Evolutionary conservation across 306 rosid genomes (phyloP).

Genomic region (Crataegus laevigata): DNA sequence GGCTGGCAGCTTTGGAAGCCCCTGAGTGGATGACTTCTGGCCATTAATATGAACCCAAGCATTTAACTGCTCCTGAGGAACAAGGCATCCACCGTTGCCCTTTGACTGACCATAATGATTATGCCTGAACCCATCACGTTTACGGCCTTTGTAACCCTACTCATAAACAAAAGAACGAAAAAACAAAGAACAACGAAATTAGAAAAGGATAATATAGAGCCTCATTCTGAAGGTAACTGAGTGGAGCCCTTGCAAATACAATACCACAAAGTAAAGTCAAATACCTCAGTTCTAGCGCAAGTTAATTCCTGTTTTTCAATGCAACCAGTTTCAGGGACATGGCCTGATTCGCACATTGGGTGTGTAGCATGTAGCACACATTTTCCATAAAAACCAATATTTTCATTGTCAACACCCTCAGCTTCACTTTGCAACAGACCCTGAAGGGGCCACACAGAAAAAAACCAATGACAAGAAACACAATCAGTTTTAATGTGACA

Average conservation of each 20-base stretch:
- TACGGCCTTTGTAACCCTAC: conserved; percentile 63
- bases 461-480: neutral
- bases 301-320: conserved; percentile 30
- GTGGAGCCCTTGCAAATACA: neutral
- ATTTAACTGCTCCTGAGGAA: conserved; percentile 64
- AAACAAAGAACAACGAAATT: neutral
- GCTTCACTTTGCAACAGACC: conserved; percentile 59
- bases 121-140: conserved; percentile 42
- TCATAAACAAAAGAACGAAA: neutral
- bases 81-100: conserved; percentile 41
- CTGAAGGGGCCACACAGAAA: conserved; percentile 19
- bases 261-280: neutral
- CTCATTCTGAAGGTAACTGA: neutral
- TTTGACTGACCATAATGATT: conserved; percentile 16
- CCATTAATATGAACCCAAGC: conserved; percentile 65
- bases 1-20: conserved; percentile 30
- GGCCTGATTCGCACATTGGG: conserved; percentile 18
- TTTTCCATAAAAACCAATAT: conserved; percentile 58
- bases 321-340: conserved; percentile 21
- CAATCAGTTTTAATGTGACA: neutral
- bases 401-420: conserved; percentile 49
- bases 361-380: conserved; percentile 48
- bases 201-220: neutral
- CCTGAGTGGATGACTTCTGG: conserved; percentile 36
- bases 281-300: conserved; percentile 60